Evolutionary conservation across 2,329 filamentous ascomycete species (phyloP).

Genomic region (Rachicladosporium sp.): DNA sequence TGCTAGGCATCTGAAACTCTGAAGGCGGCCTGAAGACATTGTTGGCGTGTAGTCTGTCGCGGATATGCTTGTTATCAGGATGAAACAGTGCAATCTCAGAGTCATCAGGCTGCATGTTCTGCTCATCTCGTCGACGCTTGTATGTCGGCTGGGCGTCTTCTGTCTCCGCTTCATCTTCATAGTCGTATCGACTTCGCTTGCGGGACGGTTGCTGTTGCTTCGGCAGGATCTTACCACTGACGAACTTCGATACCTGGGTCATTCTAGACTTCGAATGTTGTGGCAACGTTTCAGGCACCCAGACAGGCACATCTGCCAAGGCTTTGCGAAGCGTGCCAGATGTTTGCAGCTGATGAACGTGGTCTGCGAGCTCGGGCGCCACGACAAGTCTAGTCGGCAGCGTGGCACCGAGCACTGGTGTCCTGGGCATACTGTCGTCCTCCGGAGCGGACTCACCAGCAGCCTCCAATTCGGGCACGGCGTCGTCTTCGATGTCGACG

Average conservation of each 20-base stretch:
- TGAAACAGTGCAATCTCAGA: slow-evolving; percentile 77
- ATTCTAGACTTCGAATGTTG: neutral
- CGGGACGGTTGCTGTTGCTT: slow-evolving; percentile 51
- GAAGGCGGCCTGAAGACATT: slow-evolving; percentile 90
- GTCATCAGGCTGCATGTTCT: slow-evolving; percentile 53
- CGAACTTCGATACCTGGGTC: slow-evolving; percentile 61
- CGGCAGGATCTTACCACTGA: slow-evolving; percentile 67
- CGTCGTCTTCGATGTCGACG: slow-evolving; percentile 1
- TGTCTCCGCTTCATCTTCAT: slow-evolving; percentile 52
- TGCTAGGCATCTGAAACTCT: slow-evolving; percentile 79
- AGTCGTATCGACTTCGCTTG: slow-evolving; percentile 75
- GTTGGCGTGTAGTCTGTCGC: slow-evolving; percentile 78
- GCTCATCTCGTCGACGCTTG: slow-evolving; percentile 28
- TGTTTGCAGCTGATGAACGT: slow-evolving; percentile 15
- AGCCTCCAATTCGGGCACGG: slow-evolving; percentile 20
- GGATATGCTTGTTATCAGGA: slow-evolving; percentile 75
- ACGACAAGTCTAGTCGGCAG: slow-evolving; percentile 15
- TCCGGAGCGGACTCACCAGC: slow-evolving; percentile 19
- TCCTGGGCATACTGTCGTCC: slow-evolving; percentile 18
- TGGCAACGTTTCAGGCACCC: neutral
- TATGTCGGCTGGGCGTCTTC: slow-evolving; percentile 21
- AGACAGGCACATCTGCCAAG: slow-evolving; percentile 16
- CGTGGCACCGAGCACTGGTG: slow-evolving; percentile 10
- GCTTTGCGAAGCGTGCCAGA: slow-evolving; percentile 16
- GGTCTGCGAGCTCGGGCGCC: slow-evolving; percentile 15